Base-by-base conservation (phyloP, 2,329 filamentous ascomycete species). In the Thielaviopsis euricoi region DNA sequence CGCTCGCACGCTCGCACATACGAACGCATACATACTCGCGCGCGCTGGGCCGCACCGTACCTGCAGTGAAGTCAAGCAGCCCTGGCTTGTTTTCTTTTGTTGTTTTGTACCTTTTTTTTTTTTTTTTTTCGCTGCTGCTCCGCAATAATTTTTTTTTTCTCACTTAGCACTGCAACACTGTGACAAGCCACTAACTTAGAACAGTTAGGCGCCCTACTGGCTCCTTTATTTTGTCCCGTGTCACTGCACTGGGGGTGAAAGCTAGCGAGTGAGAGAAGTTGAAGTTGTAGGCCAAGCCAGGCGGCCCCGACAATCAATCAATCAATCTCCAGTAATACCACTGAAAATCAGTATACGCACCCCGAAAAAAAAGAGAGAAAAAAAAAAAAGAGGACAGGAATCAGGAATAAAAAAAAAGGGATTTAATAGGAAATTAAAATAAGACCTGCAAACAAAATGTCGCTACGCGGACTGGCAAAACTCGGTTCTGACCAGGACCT, bases 21-120 rank as follows among this genome's bases (percentile, higher is more conserved):
- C n/a, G n/a, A n/a, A 17, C 6, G 43, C 10, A 46, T 19, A 46
- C 17, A 19, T 17, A 48, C 43, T 21, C n/a, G 10, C n/a, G 10
- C n/a, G 21, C n/a, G 43, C n/a, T 48, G 43, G n/a, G 17, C 40
- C 9, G 25, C 19, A n/a, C n/a, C n/a, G 40, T 21, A 48, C 17
- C n/a, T 19, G n/a, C n/a, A 48, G 43, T 48, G 3, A 48, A 19
- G 17, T 48, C n/a, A 48, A 48, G 43, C 43, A 48, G 43, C 43
- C 17, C 43, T 21, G 3, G 43, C 43, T 48, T 21, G n/a, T 48
- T 48, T 48, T 48, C 15, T 19, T 21, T 19, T 19, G 10, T 13
- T 48, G 17, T 56, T 62, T 56, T 50, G 60, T 61, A 53, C 61
- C 65, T 63, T 64, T 64, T 61, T 67, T n/a, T n/a, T n/a, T n/a